Base-by-base conservation (phyloP, 129 eudicot species). In the Logfia minima region DNA sequence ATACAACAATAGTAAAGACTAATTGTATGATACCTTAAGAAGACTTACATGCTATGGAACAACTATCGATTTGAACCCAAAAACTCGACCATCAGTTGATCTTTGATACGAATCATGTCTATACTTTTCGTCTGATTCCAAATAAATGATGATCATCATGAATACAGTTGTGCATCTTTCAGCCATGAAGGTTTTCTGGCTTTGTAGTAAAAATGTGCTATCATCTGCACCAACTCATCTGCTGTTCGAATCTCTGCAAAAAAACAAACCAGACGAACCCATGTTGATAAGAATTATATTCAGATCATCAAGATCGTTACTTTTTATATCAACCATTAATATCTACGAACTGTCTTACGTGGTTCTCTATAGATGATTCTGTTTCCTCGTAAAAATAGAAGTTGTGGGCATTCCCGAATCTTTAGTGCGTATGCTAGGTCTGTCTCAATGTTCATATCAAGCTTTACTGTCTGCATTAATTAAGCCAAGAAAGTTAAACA, bases 361-460 rank as follows among this genome's bases (percentile, higher is more conserved):
- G 84, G 77, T 81, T 95, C 97, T 75, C 96, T 77, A 75, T 95
- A 88, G 35, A 95, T 48, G 79, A 95, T 89, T 83, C 81, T 82
- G 77, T 91, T 86, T 68, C 99, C 99, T 31, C 94, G 92, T 23
- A 95, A 73, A 88, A 95, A 95, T 79, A 95, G 79, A 60, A 95
- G 56, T 71, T 95, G 97, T 32, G 99, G 99, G 82, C 97, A 78
- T 80, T 91, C 97, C 86, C 81, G 86, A 71, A 88, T 86, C 79
- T 92, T 85, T 3, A 95, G 97, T 64, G 97, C 99, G 79, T 92
- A 92, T 1, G 97, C 96, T 68, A 95, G 85, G 85, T 95, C 97
- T 48, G 86, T 91, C 88, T 95, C 99, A 19, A 95, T 85, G 86
- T 95, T 95, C 83, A 88, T 89, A 82, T 95, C 99, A 66, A 95